Base-by-base conservation (phyloP, 2,329 filamentous ascomycete species). In the Neonectria magnoliae region DNA sequence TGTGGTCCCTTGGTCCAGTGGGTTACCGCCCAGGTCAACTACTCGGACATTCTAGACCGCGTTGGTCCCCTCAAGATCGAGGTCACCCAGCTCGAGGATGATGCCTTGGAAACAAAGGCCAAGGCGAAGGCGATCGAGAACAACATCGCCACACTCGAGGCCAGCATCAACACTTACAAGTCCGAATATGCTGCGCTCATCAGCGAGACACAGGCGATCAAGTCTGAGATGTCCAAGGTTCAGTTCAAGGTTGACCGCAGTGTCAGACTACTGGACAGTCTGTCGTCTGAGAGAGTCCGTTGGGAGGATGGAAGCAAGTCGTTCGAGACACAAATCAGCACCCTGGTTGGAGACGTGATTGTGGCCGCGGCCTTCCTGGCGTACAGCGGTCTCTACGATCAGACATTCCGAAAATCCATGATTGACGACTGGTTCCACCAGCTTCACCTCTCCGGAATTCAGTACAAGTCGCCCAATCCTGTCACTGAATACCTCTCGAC, bases 241-340 rank as follows among this genome's bases (percentile, higher is more conserved):
- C 92, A 99, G 80, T 97, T 94, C 84, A 99, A 99, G 87, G 96
- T 99, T 60, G 93, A 98, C 78, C 91, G 96, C 77, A 98, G 95
- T 82, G 93, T 98, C 67, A 91, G 94, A 75, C 86, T 99, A 52
- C 90, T 99, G 20, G 95, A 98, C 80, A 98, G 94, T 80, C 84
- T 99, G 71, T 97, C 96, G 9, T 98, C 95, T 5, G 96, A 99
- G 82, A 89, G 95, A 79, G 88, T 87, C 42, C 91, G 96, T 76
- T 99, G 96, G 96, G 96, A 99, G 76, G 93, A 95, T 75, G 94
- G 94, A 72, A 99, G 96, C 87, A 97, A 92, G 81, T 98, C 95
- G 0, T 99, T 99, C 78, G 95, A 98, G 79, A 97, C 94, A 2
- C 96, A 99, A 78, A 98, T 99, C 77, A 92, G 93, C 79, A 99